phyloP scores from a whole-genome alignment of 2,329 filamentous ascomycete species.

The Seiridium unicorne region DNA sequence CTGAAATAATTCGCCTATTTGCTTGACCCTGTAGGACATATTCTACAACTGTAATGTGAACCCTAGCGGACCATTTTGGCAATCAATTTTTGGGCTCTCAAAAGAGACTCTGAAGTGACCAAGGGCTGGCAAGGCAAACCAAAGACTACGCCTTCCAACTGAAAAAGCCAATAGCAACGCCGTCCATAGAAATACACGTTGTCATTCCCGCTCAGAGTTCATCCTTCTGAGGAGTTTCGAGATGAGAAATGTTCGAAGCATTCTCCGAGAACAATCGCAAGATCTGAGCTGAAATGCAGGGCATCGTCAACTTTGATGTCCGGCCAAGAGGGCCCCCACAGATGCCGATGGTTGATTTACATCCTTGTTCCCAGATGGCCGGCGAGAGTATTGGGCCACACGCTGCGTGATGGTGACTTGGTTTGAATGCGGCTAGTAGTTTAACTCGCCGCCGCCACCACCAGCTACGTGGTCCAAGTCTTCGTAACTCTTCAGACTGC shows the following conservation, averaged over 20 bases:
- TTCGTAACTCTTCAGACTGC: conserved; percentile 95
- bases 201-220: background rate
- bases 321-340: background rate
- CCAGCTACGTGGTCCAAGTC: conserved; percentile 85
- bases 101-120: too few species aligned
- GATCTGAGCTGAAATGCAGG: background rate
- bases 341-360: background rate
- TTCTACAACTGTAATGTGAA: background rate
- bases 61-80: background rate
- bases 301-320: background rate
- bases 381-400: background rate
- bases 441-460: conserved; percentile 77
- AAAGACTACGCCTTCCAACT: background rate
- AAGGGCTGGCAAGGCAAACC: background rate
- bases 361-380: background rate
- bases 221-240: background rate
- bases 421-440: conserved; percentile 62
- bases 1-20: too few species aligned
- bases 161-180: background rate
- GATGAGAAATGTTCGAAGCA: background rate
- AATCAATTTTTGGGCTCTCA: background rate
- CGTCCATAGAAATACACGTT: background rate
- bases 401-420: background rate
- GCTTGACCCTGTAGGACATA: too few species aligned
- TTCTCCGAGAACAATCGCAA: background rate